Percentiles rank a stretch among this genome's conserved stretches.
Evolutionary conservation across 2,329 filamentous ascomycete species (phyloP).

Genomic region (Exophiala sp.): DNA sequence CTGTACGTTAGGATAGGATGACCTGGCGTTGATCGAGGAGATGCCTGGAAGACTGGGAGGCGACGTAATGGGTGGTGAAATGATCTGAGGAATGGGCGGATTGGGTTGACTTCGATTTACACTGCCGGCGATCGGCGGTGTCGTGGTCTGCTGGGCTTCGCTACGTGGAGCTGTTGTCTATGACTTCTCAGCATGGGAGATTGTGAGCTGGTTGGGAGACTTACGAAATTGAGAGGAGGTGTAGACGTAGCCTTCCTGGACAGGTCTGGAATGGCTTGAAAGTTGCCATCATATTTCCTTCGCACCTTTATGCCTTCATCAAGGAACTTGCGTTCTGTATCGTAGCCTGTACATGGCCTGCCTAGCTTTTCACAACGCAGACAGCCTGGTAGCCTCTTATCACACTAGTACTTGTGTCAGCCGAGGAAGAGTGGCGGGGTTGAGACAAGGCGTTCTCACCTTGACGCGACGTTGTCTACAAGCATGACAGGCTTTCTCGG

Average conservation of each 20-base stretch:
- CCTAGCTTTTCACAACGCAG: constrained; percentile 37
- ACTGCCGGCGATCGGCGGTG: neutral
- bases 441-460: constrained; percentile 4
- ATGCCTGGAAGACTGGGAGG: constrained; percentile 1
- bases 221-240: neutral
- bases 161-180: neutral
- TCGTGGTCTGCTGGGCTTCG: neutral
- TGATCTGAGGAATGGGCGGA: constrained; percentile 7
- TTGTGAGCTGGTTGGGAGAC: neutral
- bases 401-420: constrained; percentile 33
- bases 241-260: constrained; percentile 1
- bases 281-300: constrained; percentile 28
- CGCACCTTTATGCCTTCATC: constrained; percentile 42
- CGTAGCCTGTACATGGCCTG: constrained; percentile 41
- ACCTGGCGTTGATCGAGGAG: neutral
- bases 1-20: constrained; percentile 7
- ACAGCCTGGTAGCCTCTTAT: constrained; percentile 39
- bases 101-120: neutral
- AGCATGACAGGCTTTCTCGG: constrained; percentile 22
- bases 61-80: constrained; percentile 11
- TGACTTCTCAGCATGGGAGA: constrained; percentile 1
- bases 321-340: constrained; percentile 43
- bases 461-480: constrained; percentile 25
- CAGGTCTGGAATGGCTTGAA: constrained; percentile 11
- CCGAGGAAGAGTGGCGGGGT: neutral